Evolutionary conservation across 2,329 filamentous ascomycete genomes (phyloP), one percentile per base, ranked within the genome.

Genomic region (Sarocladium brachiariae): DNA sequence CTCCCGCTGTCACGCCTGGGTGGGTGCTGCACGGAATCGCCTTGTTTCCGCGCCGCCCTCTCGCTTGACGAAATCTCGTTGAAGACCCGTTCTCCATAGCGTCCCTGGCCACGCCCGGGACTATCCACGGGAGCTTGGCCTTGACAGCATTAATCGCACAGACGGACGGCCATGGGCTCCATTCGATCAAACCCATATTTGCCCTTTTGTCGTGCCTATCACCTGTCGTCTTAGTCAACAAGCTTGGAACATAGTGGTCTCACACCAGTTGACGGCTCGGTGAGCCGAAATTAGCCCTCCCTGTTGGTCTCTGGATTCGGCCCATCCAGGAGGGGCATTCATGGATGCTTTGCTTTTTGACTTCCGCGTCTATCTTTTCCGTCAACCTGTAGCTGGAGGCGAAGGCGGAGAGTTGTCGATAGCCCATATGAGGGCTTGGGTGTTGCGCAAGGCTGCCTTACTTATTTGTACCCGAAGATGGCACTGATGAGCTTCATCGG

Each of bases 401-500:
- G 55, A 69, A 52, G 55, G 58, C 1, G 51, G 51, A 2, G 43
- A 52, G 6, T 50, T 69, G 1, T 56, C 59, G 23, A 74, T 76
- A 21, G 65, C n/a, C n/a, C n/a, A 74, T 49, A 41, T 55, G 1
- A 61, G 58, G 4, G 75, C 3, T 68, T 78, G 18, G 66, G 64
- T 2, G 67, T 70, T 0, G 78, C 76, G 0, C 84, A 89, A 64
- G 81, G 80, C 0, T 90, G 88, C 55, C 65, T 89, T 31, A 79
- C 81, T 0, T 73, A 77, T 0, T 68, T 86, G n/a, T 83, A 87
- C 55, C 71, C 74, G 1, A 71, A 71, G 1, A 81, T 89, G 33
- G 86, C 86, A 0, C 66, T 89, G 27, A 77, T 90, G 72, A 82
- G 76, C 0, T 85, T 89, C 55, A 69, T 90, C 11, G 81, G 78